These are phyloP conservation scores for Chrysanthemum makinoi DNA, from an alignment of 129 eudicot species.

Conservation along the genomic window DNA sequence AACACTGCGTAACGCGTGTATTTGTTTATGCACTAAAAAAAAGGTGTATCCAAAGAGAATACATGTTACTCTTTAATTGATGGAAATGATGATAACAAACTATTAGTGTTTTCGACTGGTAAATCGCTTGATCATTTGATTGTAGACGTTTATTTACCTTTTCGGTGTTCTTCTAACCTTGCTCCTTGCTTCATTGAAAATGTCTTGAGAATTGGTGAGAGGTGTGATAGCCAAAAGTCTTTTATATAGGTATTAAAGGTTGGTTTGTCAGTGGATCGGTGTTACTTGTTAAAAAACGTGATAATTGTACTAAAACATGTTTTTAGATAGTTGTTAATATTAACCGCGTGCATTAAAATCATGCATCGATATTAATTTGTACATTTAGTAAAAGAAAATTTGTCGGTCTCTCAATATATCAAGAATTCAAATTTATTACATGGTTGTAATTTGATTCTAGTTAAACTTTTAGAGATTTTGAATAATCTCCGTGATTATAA, in stretches of 20 bases:
- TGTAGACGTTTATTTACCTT: constrained; percentile 5
- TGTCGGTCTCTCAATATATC: too few species aligned
- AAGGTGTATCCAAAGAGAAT: too few species aligned
- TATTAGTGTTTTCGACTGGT: background rate
- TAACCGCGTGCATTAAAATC: background rate
- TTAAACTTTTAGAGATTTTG: too few species aligned
- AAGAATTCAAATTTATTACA: too few species aligned
- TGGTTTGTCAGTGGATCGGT: background rate
- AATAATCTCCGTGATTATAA: too few species aligned
- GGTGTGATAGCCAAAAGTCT: constrained; percentile 9
- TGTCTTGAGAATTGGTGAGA: background rate
- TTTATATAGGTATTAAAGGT: constrained; percentile 13
- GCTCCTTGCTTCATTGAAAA: background rate
- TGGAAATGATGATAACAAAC: constrained; percentile 1
- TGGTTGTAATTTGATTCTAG: too few species aligned
- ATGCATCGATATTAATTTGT: too few species aligned
- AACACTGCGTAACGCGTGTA: too few species aligned
- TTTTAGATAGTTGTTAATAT: background rate
- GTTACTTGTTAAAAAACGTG: constrained; percentile 8
- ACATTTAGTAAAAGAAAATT: too few species aligned
- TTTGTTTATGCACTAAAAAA: too few species aligned
- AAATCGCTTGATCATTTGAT: background rate
- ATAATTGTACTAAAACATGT: background rate
- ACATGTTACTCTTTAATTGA: background rate
- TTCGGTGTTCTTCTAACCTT: background rate